Percentiles rank a stretch among this genome's conserved stretches.
phyloP scores from a whole-genome alignment of 2,329 filamentous ascomycete species.

The Exophiala phaeomuriformis region DNA sequence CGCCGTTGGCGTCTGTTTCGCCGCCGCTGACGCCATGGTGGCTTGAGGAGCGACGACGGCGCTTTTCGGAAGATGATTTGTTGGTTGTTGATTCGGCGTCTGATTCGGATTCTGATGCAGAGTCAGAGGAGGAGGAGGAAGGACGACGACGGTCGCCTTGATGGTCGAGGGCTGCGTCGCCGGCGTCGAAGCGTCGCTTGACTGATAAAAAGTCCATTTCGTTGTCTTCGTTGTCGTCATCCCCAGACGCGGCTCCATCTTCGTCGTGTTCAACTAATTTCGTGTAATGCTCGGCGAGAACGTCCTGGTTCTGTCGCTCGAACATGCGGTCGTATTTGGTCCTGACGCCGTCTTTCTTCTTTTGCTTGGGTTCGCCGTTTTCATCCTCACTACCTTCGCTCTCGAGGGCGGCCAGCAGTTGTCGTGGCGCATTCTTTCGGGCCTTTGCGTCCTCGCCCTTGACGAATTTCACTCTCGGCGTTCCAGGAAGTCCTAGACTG shows the following conservation, averaged over 20 bases:
- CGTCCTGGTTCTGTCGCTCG: conserved; percentile 90
- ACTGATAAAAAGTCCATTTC: conserved; percentile 77
- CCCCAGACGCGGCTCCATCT: conserved; percentile 30
- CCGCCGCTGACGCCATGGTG: conserved; percentile 9
- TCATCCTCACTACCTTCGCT: conserved; percentile 46
- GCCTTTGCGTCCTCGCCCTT: conserved; percentile 83
- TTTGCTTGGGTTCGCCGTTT: conserved; percentile 43
- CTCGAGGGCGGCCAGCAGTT: conserved; percentile 52
- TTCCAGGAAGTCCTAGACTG: conserved; percentile 80
- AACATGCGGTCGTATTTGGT: conserved; percentile 99
- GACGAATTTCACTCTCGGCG: conserved; percentile 86
- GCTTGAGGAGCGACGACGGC: neutral
- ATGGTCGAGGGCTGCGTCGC: conserved; percentile 49
- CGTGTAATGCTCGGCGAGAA: conserved; percentile 86
- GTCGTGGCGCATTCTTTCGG: conserved; percentile 76
- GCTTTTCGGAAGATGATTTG: neutral
- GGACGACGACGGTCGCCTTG: conserved; percentile 43
- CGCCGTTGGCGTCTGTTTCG: conserved; percentile 28
- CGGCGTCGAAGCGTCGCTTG: conserved; percentile 74
- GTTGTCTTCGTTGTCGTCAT: conserved; percentile 42
- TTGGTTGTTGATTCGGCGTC: conserved; percentile 14
- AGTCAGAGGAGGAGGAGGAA: neutral
- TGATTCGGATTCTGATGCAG: neutral
- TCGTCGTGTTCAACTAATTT: conserved; percentile 66
- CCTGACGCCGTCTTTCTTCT: conserved; percentile 61